Base-by-base conservation (phyloP, 192 early-diverging fungal species). In the Mortierella antarctica region DNA sequence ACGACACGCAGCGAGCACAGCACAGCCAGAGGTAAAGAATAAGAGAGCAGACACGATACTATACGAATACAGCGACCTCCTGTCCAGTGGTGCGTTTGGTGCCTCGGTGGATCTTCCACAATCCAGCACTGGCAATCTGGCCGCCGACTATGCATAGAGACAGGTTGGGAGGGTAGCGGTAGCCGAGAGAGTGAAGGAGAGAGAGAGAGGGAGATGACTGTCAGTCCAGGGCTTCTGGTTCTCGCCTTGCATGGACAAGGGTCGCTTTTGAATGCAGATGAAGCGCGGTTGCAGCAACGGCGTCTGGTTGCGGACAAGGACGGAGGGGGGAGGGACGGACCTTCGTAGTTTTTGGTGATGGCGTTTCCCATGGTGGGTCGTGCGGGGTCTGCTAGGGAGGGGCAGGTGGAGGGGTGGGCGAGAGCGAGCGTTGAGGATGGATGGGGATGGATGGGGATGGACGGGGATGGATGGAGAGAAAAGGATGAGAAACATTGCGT, bases 61-160 rank as follows among this genome's bases (percentile, higher is more conserved):
- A 76, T 86, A 89, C 91, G 87, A 93, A 94, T 42, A 93, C 79
- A 14, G 93, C 88, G 48, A 89, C 93, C 67, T 85, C 75, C 54
- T 88, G 86, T 10, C 84, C 82, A 2, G 89, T 91, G 20, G 85
- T 90, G 39, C 87, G 87, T 39, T 88, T 85, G 44, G 73, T 86
- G 18, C 87, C 90, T 48, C 75, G 64, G 67, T 91, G 90, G 48
- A 94, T 89, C 67, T 90, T 89, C 93, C 93, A 94, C 11, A 92
- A 83, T n/a, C 93, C 93, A 1, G 90, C 79, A 39, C 85, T 84
- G 49, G 85, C 86, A 47, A 89, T 83, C 67, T 88, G 88, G 9
- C 76, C 72, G n/a, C 85, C 82, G 52, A 89, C 80, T 71, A 66
- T 84, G 79, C 42, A 21, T 57, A 10, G 42, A 23, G 11, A 3